Base-by-base conservation (phyloP, 306 rosid genomes). In the Arachis stenosperma region DNA sequence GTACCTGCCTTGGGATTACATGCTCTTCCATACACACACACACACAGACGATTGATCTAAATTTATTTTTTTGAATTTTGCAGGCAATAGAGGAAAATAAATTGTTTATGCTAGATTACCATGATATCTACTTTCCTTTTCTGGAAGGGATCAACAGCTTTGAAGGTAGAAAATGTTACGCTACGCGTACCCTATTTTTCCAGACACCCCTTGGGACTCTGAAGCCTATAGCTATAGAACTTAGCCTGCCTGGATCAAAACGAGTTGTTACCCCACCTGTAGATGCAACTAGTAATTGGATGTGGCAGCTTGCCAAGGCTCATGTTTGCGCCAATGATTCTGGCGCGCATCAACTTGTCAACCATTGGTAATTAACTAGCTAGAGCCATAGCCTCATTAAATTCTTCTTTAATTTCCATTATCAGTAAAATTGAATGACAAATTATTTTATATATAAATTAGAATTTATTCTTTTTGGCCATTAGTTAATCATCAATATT, bases 231-330 rank as follows among this genome's bases (percentile, higher is more conserved):
- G 96, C 96, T 60, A 92, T 92, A 5, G 97, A 92, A 80, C 97
- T 92, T 48, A 82, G 92, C 87, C 92, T 89, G 47, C 88, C 96
- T 41, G 71, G 86, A 27, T 78, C 86, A 0, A 89, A 89, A 63
- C 91, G 78, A 2, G 85, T 92, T 2, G 76, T 89, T 60, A 88
- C 87, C 0, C 90, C 90, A 9, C 86, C 92, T 0, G 84, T 70
- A 0, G 96, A 92, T 17, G 97, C 97, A 13, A 89, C 97, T 1
- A 62, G 86, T 74, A 88, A 77, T 39, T 92, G 97, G 97, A 14
- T 54, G 65, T 92, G 97, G 97, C 93, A 88, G 70, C 89, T 92
- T 43, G 97, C 97, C 65, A 92, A 92, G 77, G 89, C 97, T 7
- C 97, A 92, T 5, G 92, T 86, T 29, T 83, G 92, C 70, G 73